A percentile compares a stretch with the other conserved stretches of the same genome.
Evolutionary conservation across 352 stramenopile genomes (phyloP).

Genomic region (Pythium volutum): DNA sequence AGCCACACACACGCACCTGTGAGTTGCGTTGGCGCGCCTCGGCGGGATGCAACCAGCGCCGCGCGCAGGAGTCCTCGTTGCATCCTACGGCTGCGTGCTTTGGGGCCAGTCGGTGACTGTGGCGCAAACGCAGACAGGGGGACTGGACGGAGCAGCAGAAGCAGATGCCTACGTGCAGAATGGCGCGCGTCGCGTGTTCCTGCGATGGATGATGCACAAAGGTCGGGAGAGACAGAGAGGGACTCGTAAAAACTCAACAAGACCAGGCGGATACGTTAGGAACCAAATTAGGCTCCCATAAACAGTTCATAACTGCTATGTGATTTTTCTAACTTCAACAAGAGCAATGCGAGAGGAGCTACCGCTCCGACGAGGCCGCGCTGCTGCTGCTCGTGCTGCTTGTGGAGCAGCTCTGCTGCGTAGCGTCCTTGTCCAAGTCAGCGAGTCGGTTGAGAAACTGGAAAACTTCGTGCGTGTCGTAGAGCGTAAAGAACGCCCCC

Average conservation of each 20-base stretch:
- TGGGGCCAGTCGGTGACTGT: background rate
- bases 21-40: background rate
- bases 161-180: slow-evolving; percentile 18
- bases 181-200: slow-evolving; percentile 15
- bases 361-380: slow-evolving; percentile 7
- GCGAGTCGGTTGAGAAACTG: slow-evolving; percentile 74
- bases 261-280: slow-evolving; percentile 3
- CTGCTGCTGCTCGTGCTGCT: slow-evolving; percentile 20
- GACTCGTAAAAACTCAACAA: background rate
- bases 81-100: slow-evolving; percentile 1
- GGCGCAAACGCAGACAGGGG: background rate
- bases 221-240: background rate
- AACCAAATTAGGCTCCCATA: background rate
- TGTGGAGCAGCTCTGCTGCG: slow-evolving; percentile 19
- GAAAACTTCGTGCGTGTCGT: slow-evolving; percentile 70
- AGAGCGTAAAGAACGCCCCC: slow-evolving; percentile 70
- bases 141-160: too few relatives aligned
- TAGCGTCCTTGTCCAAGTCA: slow-evolving; percentile 28
- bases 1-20: background rate
- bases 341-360: background rate
- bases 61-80: slow-evolving; percentile 15
- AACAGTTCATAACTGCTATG: background rate
- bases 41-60: background rate
- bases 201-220: slow-evolving; percentile 12
- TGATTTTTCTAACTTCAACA: slow-evolving; percentile 19